Evolutionary conservation across 306 rosid species (phyloP), one percentile per base, ranked within the genome.

Genomic region (Argentina anserina): DNA sequence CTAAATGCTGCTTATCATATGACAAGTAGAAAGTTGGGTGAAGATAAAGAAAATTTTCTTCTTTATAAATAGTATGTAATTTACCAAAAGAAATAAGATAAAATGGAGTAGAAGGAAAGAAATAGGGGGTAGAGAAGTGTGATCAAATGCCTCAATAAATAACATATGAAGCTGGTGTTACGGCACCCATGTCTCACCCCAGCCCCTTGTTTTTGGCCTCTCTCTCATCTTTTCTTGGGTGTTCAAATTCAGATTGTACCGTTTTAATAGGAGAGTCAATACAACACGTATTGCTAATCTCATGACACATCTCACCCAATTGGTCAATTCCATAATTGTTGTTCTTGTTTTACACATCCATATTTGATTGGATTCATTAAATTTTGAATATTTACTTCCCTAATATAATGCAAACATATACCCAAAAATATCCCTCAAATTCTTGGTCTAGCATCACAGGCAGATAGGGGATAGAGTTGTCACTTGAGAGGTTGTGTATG

Each of bases 201-300:
- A 1, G 50, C 33, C n/a, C 71, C 21, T 40, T 49, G 49, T 74
- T 52, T 69, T 70, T n/a, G 3, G 21, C 36, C 6, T 69, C n/a
- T 49, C 6, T 37, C 25, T 67, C 69, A 69, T 76, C 77, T 12
- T 60, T 28, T 67, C 7, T 58, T 58, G 23, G 23, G 5, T 65
- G 14, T 18, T 33, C 36, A 36, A 25, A 9, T 20, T 25, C 9
- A 41, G 36, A 4, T 40, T 18, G 39, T 58, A 71, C 75, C 75
- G 75, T 76, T 76, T 72, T 71, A 60, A 49, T 28, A 67, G 78
- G 72, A 55, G 52, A 66, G 64, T 60, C 74, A 59, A 65, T 56
- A 23, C 18, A 20, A 25, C 73, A 55, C 55, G 64, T 65, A 65
- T 43, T 75, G 73, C 74, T 58, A 31, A 42, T 75, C 69, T 49